Evolutionary conservation across 306 rosid species (phyloP).

Genomic region (Neltuma alba): DNA sequence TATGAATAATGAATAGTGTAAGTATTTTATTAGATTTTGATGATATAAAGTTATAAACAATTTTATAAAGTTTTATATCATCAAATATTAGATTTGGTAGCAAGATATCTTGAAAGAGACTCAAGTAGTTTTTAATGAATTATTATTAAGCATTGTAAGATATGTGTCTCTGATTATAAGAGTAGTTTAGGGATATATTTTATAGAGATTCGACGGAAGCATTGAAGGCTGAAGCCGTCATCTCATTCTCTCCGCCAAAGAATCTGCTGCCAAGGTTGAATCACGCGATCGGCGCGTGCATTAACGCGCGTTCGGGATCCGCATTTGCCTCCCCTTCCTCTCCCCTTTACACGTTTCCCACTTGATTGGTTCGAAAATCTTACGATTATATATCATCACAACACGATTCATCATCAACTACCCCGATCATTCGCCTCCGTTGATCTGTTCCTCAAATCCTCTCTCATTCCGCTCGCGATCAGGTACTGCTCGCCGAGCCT

Average conservation of each 20-base stretch:
- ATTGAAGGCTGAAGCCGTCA: background rate
- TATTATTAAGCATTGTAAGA: background rate
- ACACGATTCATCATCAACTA: slow-evolving; percentile 19
- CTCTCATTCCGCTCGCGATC: background rate
- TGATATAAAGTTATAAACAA: too few species aligned
- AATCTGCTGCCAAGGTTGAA: background rate
- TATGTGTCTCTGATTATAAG: background rate
- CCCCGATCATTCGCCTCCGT: slow-evolving; percentile 17
- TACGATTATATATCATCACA: background rate
- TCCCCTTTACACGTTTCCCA: background rate
- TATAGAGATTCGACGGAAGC: background rate
- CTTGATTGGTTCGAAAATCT: slow-evolving; percentile 29
- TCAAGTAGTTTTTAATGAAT: background rate
- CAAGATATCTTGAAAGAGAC: background rate
- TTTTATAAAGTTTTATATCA: background rate
- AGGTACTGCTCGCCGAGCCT: background rate
- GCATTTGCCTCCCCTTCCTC: background rate
- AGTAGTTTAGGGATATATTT: background rate
- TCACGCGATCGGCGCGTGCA: background rate
- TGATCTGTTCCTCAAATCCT: background rate
- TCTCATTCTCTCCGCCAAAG: background rate
- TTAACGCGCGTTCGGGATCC: background rate
- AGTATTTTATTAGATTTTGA: too few species aligned
- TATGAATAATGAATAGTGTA: too few species aligned
- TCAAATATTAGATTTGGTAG: background rate